Percentiles rank a stretch among this genome's conserved stretches.
Evolutionary conservation across 1,284 basidiomycete genomes (phyloP).

Genomic region (Cerrena zonata): DNA sequence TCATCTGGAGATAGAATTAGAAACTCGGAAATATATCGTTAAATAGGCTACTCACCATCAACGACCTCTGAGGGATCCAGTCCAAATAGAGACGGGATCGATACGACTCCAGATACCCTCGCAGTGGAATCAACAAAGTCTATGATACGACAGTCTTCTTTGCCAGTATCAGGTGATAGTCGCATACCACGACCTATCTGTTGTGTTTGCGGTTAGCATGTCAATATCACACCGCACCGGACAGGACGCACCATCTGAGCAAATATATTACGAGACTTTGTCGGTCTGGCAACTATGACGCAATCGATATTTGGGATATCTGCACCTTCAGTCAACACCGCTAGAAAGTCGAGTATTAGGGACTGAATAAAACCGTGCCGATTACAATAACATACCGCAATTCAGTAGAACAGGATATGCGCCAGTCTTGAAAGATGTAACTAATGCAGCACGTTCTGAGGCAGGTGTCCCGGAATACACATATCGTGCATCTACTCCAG

Average conservation of each 20-base stretch:
- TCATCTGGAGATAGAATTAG: slow-evolving; percentile 41
- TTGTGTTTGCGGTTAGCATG: background rate
- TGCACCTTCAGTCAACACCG: slow-evolving; percentile 86
- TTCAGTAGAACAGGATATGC: slow-evolving; percentile 86
- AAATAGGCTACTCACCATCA: slow-evolving; percentile 50
- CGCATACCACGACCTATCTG: slow-evolving; percentile 92
- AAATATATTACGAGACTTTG: slow-evolving; percentile 83
- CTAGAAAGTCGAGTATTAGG: slow-evolving; percentile 36
- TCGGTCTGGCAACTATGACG: slow-evolving; percentile 80
- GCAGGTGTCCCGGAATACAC: slow-evolving; percentile 70
- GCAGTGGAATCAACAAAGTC: slow-evolving; percentile 83
- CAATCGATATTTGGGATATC: slow-evolving; percentile 93
- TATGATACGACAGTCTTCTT: slow-evolving; percentile 82
- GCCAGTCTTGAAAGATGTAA: slow-evolving; percentile 67
- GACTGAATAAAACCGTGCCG: background rate
- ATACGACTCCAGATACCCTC: slow-evolving; percentile 70
- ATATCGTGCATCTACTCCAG: slow-evolving; percentile 83
- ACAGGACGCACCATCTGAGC: slow-evolving; percentile 78
- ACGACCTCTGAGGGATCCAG: slow-evolving; percentile 69
- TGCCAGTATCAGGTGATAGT: slow-evolving; percentile 75
- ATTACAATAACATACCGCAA: slow-evolving; percentile 55
- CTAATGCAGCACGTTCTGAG: slow-evolving; percentile 57
- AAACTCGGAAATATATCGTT: slow-evolving; percentile 6
- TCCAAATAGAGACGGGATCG: slow-evolving; percentile 82
- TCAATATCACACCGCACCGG: background rate